Conservation (phyloP, 352 stramenopile species). For the Elongisporangium prolatum region DNA sequence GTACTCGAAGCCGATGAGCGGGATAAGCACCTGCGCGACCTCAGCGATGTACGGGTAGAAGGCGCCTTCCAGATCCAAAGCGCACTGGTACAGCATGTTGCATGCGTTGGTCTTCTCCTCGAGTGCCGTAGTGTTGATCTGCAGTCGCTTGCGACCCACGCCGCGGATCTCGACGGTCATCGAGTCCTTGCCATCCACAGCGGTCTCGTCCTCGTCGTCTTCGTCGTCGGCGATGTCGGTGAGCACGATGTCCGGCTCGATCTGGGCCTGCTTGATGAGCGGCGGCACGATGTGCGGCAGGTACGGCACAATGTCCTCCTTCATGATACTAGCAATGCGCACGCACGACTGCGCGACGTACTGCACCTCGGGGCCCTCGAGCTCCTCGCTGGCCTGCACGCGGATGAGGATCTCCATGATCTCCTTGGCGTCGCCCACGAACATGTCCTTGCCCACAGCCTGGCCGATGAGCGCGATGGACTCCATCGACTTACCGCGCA, state of each 20-base stretch:
- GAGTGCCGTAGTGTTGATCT: constrained; percentile 85
- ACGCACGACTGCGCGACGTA: constrained; percentile 86
- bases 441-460: constrained; percentile 82
- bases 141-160: constrained; percentile 76
- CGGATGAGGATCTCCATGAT: constrained; percentile 86
- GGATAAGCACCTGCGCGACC: constrained; percentile 68
- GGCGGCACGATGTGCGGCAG: constrained; percentile 77
- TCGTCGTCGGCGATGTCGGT: constrained; percentile 58
- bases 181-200: constrained; percentile 59
- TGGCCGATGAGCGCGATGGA: constrained; percentile 86
- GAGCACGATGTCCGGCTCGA: constrained; percentile 79
- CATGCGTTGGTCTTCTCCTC: constrained; percentile 85
- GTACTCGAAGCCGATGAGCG: constrained; percentile 80
- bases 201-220: constrained; percentile 45
- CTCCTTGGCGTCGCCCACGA: constrained; percentile 70
- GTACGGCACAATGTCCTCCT: constrained; percentile 86
- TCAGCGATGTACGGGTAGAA: constrained; percentile 84
- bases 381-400: constrained; percentile 63
- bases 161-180: constrained; percentile 77
- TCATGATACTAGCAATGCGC: constrained; percentile 82
- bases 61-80: constrained; percentile 70
- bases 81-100: constrained; percentile 88
- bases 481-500: constrained; percentile 87
- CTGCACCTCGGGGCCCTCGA: constrained; percentile 74
- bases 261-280: constrained; percentile 78